These are phyloP conservation scores for Handroanthus guayacan DNA, from an alignment of 257 asterid genomes.

Conservation along the genomic window DNA sequence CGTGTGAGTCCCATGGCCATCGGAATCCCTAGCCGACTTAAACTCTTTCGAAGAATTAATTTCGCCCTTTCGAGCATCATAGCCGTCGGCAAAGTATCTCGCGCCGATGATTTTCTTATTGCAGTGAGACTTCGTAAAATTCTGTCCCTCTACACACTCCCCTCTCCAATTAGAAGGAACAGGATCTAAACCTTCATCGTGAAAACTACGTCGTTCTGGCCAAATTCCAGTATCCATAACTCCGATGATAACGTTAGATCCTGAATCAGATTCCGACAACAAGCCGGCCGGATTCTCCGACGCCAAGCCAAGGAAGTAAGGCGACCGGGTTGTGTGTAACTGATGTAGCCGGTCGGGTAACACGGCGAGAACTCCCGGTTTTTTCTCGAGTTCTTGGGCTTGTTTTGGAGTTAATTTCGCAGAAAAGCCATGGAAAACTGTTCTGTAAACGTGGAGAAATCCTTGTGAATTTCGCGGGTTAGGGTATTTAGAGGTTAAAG, in stretches of 20 bases:
- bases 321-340: conserved; percentile 77
- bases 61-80: conserved; percentile 52
- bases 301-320: conserved; percentile 66
- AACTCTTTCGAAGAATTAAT: conserved; percentile 45
- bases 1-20: conserved; percentile 93
- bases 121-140: conserved; percentile 60
- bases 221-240: conserved; percentile 81
- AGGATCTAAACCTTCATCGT: conserved; percentile 71
- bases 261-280: conserved; percentile 66
- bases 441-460: conserved; percentile 68
- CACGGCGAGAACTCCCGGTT: conserved; percentile 58
- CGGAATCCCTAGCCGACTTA: conserved; percentile 67
- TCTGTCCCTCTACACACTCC: conserved; percentile 59
- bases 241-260: conserved; percentile 74
- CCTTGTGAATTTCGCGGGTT: conserved; percentile 23
- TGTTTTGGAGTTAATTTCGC: conserved; percentile 58
- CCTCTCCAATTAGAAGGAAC: conserved; percentile 79
- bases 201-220: conserved; percentile 78
- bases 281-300: conserved; percentile 47
- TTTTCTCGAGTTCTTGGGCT: conserved; percentile 52
- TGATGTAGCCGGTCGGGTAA: conserved; percentile 75
- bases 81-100: conserved; percentile 59
- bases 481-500: conserved; percentile 27
- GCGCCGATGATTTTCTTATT: conserved; percentile 81
- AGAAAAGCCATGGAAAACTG: conserved; percentile 84